Evolutionary conservation across 2,329 filamentous ascomycete genomes (phyloP).

Genomic region (Alternaria burnsii): DNA sequence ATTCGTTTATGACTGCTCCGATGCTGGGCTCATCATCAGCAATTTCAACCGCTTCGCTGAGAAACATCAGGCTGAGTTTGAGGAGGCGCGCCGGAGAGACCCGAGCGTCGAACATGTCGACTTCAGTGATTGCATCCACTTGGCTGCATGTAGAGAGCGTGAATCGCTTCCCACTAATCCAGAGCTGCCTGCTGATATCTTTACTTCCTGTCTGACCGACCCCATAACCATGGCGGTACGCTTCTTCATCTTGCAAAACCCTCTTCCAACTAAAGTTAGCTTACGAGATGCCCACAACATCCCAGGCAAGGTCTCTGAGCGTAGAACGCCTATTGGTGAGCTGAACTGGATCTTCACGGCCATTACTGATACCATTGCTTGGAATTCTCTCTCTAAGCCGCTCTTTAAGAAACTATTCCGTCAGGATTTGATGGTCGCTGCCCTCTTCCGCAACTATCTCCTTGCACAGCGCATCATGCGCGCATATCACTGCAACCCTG

Average conservation of each 20-base stretch:
- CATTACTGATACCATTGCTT: constrained; percentile 98
- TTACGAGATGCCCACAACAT: constrained; percentile 88
- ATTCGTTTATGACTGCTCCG: constrained; percentile 97
- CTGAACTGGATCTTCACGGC: constrained; percentile 99
- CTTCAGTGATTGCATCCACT: constrained; percentile 88
- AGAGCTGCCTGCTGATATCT: constrained; percentile 89
- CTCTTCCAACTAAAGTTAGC: constrained; percentile 71
- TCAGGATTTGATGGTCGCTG: constrained; percentile 98
- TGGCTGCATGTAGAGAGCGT: constrained; percentile 88
- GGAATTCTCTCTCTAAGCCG: constrained; percentile 90
- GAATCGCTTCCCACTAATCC: constrained; percentile 97
- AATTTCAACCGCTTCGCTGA: constrained; percentile 96
- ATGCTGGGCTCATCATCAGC: constrained; percentile 91
- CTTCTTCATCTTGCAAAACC: constrained; percentile 96
- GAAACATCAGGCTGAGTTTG: constrained; percentile 91
- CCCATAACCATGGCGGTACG: constrained; percentile 97
- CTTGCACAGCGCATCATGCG: constrained; percentile 95
- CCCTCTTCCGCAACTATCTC: constrained; percentile 94
- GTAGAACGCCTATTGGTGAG: constrained; percentile 91
- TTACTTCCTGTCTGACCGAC: constrained; percentile 94
- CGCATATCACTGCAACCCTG: constrained; percentile 93
- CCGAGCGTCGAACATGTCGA: constrained; percentile 69
- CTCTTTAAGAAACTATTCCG: constrained; percentile 97
- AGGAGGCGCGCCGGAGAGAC: constrained; percentile 77
- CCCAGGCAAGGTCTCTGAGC: constrained; percentile 89